Conservation (phyloP, 2,329 filamentous ascomycete species). For the Pseudogymnoascus pannorum region DNA sequence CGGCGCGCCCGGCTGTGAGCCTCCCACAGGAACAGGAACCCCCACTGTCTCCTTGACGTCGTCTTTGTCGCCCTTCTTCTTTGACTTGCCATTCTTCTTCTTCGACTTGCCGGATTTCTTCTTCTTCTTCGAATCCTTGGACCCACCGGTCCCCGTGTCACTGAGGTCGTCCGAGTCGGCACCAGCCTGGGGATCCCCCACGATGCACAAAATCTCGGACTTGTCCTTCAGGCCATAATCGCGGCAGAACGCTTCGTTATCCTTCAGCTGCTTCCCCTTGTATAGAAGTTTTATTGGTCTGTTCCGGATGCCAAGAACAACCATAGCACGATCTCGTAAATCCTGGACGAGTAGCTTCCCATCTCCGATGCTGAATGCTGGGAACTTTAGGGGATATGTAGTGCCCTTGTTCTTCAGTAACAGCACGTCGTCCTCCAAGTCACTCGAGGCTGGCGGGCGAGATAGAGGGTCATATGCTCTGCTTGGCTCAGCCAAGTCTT, state of each 20-base stretch:
- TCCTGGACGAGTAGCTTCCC: constrained; percentile 62
- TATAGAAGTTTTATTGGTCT: constrained; percentile 61
- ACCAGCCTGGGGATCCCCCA: constrained; percentile 40
- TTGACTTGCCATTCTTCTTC: constrained; percentile 34
- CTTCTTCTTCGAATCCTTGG: constrained; percentile 34
- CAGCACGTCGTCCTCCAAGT: constrained; percentile 60
- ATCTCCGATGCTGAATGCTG: constrained; percentile 67
- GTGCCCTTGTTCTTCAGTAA: constrained; percentile 61
- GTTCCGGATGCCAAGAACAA: constrained; percentile 56
- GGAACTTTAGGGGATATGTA: constrained; percentile 64
- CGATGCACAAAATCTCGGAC: constrained; percentile 52
- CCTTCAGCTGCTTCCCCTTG: constrained; percentile 65
- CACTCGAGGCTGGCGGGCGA: constrained; percentile 32
- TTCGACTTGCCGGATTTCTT: constrained; percentile 35
- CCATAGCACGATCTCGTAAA: constrained; percentile 58
- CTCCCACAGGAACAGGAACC: constrained; percentile 28
- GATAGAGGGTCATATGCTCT: constrained; percentile 38
- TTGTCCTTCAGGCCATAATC: constrained; percentile 56
- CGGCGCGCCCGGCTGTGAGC: constrained; percentile 25
- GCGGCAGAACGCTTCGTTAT: constrained; percentile 48
- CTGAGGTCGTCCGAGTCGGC: constrained; percentile 38
- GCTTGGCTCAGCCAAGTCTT: constrained; percentile 51
- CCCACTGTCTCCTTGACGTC: constrained; percentile 30
- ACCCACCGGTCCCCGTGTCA: constrained; percentile 32
- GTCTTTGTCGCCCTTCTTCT: constrained; percentile 34